Evolutionary conservation across 345 rosid species (phyloP).

Genomic region (Eucalyptus caleyi): DNA sequence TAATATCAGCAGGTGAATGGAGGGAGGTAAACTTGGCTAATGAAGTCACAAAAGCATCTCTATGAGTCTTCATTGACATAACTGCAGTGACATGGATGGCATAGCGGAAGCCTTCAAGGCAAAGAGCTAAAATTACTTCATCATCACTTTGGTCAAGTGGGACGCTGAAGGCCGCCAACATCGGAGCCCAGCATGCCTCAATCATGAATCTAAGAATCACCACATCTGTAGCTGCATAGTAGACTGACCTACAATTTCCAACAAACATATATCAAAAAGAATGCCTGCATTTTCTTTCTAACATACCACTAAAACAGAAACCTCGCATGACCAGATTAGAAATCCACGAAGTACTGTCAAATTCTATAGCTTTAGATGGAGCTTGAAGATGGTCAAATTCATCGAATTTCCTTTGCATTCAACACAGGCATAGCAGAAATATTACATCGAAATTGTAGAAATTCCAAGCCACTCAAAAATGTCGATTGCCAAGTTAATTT

Average conservation of each 20-base stretch:
- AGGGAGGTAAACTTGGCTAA: conserved; percentile 97
- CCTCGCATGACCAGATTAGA: background rate
- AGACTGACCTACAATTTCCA: conserved; percentile 81
- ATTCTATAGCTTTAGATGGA: background rate
- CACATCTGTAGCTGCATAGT: conserved; percentile 98
- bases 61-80: conserved; percentile 98
- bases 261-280: conserved; percentile 3
- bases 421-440: background rate
- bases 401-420: background rate
- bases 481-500: background rate
- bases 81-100: conserved; percentile 98
- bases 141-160: conserved; percentile 98
- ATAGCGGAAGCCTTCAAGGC: conserved; percentile 89
- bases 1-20: conserved; percentile 97
- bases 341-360: background rate
- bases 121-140: conserved; percentile 68
- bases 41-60: conserved; percentile 99
- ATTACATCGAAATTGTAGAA: background rate
- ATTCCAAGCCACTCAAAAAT: background rate
- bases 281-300: background rate
- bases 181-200: conserved; percentile 99
- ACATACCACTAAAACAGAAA: background rate
- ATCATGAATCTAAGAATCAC: conserved; percentile 95
- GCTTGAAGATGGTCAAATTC: background rate
- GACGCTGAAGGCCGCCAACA: conserved; percentile 99